Conservation (phyloP, 441 rosid species). For the Daphne laureola region DNA sequence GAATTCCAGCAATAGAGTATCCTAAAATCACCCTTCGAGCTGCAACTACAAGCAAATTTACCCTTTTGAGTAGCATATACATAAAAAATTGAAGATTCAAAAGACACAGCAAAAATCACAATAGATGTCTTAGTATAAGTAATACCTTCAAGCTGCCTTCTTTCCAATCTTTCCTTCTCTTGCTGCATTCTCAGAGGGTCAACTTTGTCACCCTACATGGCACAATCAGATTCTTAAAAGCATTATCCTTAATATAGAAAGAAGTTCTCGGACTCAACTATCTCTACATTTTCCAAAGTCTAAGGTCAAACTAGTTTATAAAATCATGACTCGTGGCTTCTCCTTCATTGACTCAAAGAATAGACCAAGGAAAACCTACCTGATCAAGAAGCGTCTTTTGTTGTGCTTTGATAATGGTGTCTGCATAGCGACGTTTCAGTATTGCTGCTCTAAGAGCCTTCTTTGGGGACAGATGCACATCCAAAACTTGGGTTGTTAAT, state of each 20-base stretch:
- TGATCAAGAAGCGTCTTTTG: conserved; percentile 54
- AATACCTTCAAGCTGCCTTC: conserved; percentile 68
- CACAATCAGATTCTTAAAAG: neutral
- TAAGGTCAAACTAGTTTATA: too few relatives aligned
- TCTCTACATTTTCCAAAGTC: too few relatives aligned
- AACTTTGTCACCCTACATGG: conserved; percentile 51
- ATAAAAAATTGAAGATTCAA: neutral
- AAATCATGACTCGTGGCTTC: too few relatives aligned
- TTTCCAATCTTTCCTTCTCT: conserved; percentile 70
- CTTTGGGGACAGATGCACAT: conserved; percentile 49
- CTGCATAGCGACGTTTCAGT: conserved; percentile 73
- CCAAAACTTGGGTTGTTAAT: conserved; percentile 30
- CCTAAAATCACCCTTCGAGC: neutral
- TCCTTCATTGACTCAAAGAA: too few relatives aligned
- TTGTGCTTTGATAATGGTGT: conserved; percentile 61
- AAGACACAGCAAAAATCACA: neutral
- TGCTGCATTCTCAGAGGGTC: conserved; percentile 50
- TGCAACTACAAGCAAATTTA: neutral
- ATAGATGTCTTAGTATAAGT: neutral
- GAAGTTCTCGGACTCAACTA: too few relatives aligned
- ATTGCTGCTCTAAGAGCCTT: conserved; percentile 81
- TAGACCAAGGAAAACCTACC: conserved; percentile 22
- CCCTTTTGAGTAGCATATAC: neutral
- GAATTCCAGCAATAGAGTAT: neutral
- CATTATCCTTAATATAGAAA: too few relatives aligned